These are phyloP conservation scores for Starmera dryadoides DNA, from an alignment of 805 yeast genomes.

Conservation along the genomic window DNA sequence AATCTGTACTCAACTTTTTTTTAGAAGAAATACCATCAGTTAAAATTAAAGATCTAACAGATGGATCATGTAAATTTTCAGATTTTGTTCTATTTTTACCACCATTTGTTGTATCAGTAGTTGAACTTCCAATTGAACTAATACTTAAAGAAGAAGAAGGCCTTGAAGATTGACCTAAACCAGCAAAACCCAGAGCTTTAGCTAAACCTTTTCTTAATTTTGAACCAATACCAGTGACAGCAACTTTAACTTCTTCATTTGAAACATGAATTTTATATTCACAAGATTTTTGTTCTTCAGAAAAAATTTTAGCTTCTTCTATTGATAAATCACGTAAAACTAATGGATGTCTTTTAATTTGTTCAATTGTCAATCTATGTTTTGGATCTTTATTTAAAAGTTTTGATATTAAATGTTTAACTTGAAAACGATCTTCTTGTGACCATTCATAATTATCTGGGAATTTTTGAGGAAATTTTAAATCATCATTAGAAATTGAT, in stretches of 20 bases:
- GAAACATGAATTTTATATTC: conserved; percentile 43
- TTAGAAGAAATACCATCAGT: not conserved
- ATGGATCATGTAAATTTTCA: not conserved
- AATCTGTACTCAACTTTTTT: not conserved
- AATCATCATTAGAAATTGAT: conserved; percentile 58
- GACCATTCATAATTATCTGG: conserved; percentile 25
- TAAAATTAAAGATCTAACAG: not conserved
- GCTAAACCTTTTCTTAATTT: conserved; percentile 34
- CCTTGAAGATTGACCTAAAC: conserved; percentile 3
- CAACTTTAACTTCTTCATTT: conserved; percentile 63
- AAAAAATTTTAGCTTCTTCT: conserved; percentile 14
- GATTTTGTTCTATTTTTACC: not conserved
- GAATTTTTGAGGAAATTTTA: conserved; percentile 55
- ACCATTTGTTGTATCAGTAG: not conserved
- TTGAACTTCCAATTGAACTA: not conserved
- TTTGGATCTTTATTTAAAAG: conserved; percentile 66
- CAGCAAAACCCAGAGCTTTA: conserved; percentile 20
- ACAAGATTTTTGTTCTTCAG: conserved; percentile 20
- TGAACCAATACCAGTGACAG: conserved; percentile 77
- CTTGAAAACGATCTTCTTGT: conserved; percentile 33
- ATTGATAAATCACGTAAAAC: conserved; percentile 34
- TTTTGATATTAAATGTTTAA: conserved; percentile 50
- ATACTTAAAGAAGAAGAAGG: not conserved
- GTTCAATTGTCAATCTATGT: conserved; percentile 58
- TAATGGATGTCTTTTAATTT: conserved; percentile 76